phyloP scores from a whole-genome alignment of 495 filamentous ascomycete genomes.

The Tuber brumale region DNA sequence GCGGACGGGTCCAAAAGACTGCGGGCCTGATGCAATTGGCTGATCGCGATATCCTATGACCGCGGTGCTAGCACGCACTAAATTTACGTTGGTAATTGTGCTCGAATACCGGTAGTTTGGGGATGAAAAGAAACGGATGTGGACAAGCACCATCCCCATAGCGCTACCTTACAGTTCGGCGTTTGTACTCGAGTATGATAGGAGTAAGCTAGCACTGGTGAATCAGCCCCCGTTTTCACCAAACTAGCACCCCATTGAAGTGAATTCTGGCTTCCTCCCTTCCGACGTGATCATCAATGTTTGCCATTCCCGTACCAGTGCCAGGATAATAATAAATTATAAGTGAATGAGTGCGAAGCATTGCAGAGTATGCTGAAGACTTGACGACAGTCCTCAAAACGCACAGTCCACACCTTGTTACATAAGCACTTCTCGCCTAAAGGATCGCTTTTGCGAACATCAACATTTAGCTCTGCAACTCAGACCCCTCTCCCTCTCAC shows the following conservation, averaged over 20 bases:
- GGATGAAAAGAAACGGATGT: not conserved
- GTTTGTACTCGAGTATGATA: not conserved
- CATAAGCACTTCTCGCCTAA: slow-evolving; percentile 1
- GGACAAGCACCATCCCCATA: not conserved
- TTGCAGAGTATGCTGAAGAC: not conserved
- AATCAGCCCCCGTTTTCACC: not conserved
- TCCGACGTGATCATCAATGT: not conserved
- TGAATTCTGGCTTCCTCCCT: not conserved
- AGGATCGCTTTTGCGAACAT: not conserved
- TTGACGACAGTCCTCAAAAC: not conserved
- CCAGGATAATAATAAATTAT: not conserved
- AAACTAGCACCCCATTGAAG: not conserved
- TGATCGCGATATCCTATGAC: not conserved
- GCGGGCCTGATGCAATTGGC: not conserved
- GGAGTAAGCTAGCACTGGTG: not conserved
- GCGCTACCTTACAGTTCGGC: not conserved
- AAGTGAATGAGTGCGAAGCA: not conserved
- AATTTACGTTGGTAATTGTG: not conserved
- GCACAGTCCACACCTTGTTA: slow-evolving; percentile 4
- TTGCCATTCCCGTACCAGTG: not conserved
- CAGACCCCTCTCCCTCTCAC: not conserved
- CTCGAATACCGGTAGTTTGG: not conserved
- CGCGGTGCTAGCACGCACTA: not conserved
- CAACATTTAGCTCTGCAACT: not conserved
- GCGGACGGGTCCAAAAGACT: not conserved